Evolutionary conservation across 2,329 filamentous ascomycete species (phyloP).

Genomic region (Xylariaceae sp.): DNA sequence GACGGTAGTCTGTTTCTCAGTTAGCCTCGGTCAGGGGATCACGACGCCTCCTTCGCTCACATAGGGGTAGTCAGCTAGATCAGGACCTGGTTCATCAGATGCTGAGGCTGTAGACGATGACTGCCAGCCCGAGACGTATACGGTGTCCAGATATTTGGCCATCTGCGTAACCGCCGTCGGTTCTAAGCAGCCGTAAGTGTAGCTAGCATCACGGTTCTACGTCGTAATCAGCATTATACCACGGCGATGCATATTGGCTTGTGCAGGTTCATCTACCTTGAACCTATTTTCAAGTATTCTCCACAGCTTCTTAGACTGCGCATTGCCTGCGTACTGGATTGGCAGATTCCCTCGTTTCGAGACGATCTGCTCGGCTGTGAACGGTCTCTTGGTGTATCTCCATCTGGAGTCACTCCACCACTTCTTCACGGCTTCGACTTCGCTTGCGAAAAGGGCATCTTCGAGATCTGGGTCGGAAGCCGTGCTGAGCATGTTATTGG

Average conservation of each 20-base stretch:
- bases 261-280: constrained; percentile 51
- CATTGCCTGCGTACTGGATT: constrained; percentile 87
- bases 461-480: constrained; percentile 54
- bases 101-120: constrained; percentile 93
- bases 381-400: constrained; percentile 87
- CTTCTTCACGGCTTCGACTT: constrained; percentile 82
- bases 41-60: constrained; percentile 44
- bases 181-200: constrained; percentile 95
- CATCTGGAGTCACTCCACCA: constrained; percentile 95
- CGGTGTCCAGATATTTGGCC: constrained; percentile 97
- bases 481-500: constrained; percentile 58
- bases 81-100: constrained; percentile 92
- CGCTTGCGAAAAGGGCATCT: constrained; percentile 68
- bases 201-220: constrained; percentile 79
- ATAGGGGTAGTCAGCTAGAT: constrained; percentile 96
- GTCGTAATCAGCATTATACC: constrained; percentile 3
- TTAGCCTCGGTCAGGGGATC: constrained; percentile 7
- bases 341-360: constrained; percentile 88
- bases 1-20: constrained; percentile 72
- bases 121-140: constrained; percentile 99
- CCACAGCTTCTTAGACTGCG: constrained; percentile 92
- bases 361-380: constrained; percentile 95
- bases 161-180: constrained; percentile 99
- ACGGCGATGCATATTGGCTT: background rate
- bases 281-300: constrained; percentile 81